A percentile compares a stretch with the other conserved stretches of the same genome.
phyloP scores from a whole-genome alignment of 2,329 filamentous ascomycete genomes.

The Ascochyta pisi region DNA sequence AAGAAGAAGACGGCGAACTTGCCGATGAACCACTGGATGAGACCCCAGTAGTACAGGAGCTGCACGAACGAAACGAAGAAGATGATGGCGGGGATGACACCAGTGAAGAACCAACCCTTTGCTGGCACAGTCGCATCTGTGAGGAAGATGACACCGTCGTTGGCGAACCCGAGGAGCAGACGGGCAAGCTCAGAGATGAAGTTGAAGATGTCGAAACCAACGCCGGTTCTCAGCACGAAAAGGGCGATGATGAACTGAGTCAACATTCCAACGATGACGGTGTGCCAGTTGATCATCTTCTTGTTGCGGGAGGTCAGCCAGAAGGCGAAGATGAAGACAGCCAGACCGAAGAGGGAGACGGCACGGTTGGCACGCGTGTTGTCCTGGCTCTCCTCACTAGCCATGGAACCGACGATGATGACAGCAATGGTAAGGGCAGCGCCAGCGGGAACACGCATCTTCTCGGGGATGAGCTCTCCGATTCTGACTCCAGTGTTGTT shows the following conservation, averaged over 20 bases:
- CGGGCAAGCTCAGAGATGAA: slow-evolving; percentile 81
- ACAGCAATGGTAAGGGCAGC: slow-evolving; percentile 70
- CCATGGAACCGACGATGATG: slow-evolving; percentile 80
- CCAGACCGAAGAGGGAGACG: slow-evolving; percentile 79
- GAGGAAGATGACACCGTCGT: slow-evolving; percentile 76
- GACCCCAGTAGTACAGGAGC: slow-evolving; percentile 79
- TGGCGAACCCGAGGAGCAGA: slow-evolving; percentile 76
- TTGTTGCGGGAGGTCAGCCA: slow-evolving; percentile 76
- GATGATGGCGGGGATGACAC: slow-evolving; percentile 88
- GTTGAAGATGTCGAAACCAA: slow-evolving; percentile 87
- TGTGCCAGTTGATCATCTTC: slow-evolving; percentile 58
- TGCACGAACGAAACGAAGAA: slow-evolving; percentile 96
- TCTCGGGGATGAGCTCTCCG: slow-evolving; percentile 69
- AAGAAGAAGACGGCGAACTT: slow-evolving; percentile 93
- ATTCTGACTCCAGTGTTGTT: slow-evolving; percentile 66
- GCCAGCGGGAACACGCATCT: slow-evolving; percentile 67
- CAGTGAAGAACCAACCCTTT: slow-evolving; percentile 72
- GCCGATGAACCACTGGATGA: slow-evolving; percentile 86
- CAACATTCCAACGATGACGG: slow-evolving; percentile 84
- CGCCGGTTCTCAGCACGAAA: slow-evolving; percentile 82
- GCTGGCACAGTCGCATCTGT: slow-evolving; percentile 56
- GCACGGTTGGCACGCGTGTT: slow-evolving; percentile 84
- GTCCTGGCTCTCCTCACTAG: slow-evolving; percentile 71
- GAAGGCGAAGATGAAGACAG: slow-evolving; percentile 72
- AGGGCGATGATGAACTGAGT: slow-evolving; percentile 86